Evolutionary conservation across 306 rosid species (phyloP).

Genomic region (Calophaca sinica): DNA sequence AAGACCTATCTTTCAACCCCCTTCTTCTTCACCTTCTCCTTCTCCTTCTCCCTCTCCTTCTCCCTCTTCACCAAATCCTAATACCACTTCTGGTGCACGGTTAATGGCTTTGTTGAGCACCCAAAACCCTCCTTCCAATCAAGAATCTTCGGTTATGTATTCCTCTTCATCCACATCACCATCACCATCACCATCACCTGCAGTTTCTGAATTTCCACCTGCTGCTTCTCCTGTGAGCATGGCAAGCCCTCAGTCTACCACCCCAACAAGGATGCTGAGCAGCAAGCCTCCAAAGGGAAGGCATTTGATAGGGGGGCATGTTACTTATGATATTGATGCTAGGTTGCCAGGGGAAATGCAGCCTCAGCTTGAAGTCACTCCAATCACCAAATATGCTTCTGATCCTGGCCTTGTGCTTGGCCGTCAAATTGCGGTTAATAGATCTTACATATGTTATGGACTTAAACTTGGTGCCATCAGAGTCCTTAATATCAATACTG

Average conservation of each 20-base stretch:
- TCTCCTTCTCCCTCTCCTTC: conserved; percentile 33
- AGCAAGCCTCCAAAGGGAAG: conserved; percentile 67
- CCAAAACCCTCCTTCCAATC: conserved; percentile 55
- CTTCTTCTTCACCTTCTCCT: conserved; percentile 43
- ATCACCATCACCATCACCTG: conserved; percentile 12
- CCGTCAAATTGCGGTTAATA: conserved; percentile 76
- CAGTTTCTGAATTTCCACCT: conserved; percentile 50
- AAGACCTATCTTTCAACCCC: conserved; percentile 51
- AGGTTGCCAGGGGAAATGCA: conserved; percentile 66
- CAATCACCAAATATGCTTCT: conserved; percentile 76
- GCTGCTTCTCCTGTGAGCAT: conserved; percentile 40
- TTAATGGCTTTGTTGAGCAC: conserved; percentile 62
- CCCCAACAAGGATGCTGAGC: conserved; percentile 67
- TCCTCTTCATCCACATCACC: conserved; percentile 14
- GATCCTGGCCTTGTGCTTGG: conserved; percentile 76
- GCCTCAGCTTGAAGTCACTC: conserved; percentile 82
- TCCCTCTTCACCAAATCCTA: conserved; percentile 52
- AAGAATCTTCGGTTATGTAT: conserved; percentile 37
- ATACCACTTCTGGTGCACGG: conserved; percentile 54
- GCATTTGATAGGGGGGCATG: conserved; percentile 60
- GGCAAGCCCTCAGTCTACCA: conserved; percentile 49
- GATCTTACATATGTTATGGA: conserved; percentile 79
- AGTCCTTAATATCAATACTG: conserved; percentile 74
- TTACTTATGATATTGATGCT: conserved; percentile 65
- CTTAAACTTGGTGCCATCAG: conserved; percentile 73